Evolutionary conservation across 139 green algal genomes (phyloP), one percentile per base, ranked within the genome.

Genomic region (Micractinium sp.): DNA sequence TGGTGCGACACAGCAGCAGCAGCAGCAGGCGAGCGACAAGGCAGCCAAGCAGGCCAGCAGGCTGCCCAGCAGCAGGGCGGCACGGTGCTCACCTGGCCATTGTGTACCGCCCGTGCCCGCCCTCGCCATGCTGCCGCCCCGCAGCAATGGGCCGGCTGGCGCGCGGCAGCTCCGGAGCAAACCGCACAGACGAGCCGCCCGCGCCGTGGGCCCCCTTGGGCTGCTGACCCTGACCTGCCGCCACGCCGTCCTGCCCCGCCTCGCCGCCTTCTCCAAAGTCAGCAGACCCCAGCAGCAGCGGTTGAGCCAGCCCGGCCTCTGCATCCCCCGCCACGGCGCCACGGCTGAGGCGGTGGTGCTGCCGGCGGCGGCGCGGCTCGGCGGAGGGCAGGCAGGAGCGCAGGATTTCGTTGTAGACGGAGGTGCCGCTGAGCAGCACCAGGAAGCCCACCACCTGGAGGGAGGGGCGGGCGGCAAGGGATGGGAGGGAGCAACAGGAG

Each of bases 331-430:
- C 39, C 31, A 27, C 84, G 1, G n/a, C 41, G 87, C 76, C 61
- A 1, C 39, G 67, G 61, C n/a, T 33, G n/a, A 31, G 31, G 88
- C 73, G 35, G 36, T 14, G 27, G 61, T 15, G 75, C 22, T 18
- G 20, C 39, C 67, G 78, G 5, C 33, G n/a, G 82, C 35, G 41
- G 63, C 69, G 56, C 33, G 74, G 35, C 39, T 66, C 41, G 9
- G 33, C 41, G 7, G 36, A 20, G 12, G 94, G 94, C 83, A 97
- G 90, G 91, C 93, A 96, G 82, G 84, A 89, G 56, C 92, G 92
- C 31, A 98, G 89, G 71, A 98, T 89, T 87, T 97, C 96, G 89
- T 98, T 98, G 93, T 97, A 98, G 31, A 97, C 83, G 0, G 88
- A 92, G 0, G 95, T 96, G 60, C 96, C 96, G 75, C 92, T 78